Evolutionary conservation across 306 rosid genomes (phyloP), one percentile per base, ranked within the genome.

Genomic region (Bauhinia variegata): DNA sequence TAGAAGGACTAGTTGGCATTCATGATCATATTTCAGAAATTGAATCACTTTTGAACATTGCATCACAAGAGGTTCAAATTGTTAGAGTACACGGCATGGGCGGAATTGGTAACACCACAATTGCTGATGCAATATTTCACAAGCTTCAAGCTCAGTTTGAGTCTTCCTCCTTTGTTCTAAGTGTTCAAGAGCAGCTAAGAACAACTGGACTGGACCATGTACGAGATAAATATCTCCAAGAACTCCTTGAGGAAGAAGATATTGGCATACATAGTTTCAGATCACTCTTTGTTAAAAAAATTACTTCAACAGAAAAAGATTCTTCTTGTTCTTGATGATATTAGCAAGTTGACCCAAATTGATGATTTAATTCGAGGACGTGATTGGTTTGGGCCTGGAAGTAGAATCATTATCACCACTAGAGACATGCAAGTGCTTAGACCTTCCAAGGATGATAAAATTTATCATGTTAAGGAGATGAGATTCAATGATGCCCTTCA

Each of bases 241-340:
- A 33, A 8, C 8, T 49, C 4, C 6, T 51, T 2, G 31, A 18
- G 11, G 33, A 15, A 10, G 7, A 65, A 0, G 42, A 5, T 5
- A 3, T 32, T 33, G 14, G 6, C 0, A 18, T 0, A 0, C 28
- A 23, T 23, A 23, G 28, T 23, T 23, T 23, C 28, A 23, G 28
- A 23, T 23, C 28, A 2, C 28, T 28, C 2, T 6, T 12, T n/a
- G 8, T 65, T 11, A 8, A 8, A 31, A n/a, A 5, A 11, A 0
- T 19, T 47, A 37, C 39, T 77, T 13, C 10, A 14, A 11, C 0
- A 9, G 1, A 72, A n/a, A n/a, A 60, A 13, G 23, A 36, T 72
- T 23, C 66, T 78, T 28, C 23, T 71, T 0, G 10, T 66, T 5
- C 70, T 78, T 16, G 74, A 78, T 39, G 78, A 54, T 5, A 71